Percentiles rank a stretch among this genome's conserved stretches.
These are phyloP conservation scores for Solanum paucissectum DNA, from an alignment of 257 asterid genomes.

Conservation along the genomic window DNA sequence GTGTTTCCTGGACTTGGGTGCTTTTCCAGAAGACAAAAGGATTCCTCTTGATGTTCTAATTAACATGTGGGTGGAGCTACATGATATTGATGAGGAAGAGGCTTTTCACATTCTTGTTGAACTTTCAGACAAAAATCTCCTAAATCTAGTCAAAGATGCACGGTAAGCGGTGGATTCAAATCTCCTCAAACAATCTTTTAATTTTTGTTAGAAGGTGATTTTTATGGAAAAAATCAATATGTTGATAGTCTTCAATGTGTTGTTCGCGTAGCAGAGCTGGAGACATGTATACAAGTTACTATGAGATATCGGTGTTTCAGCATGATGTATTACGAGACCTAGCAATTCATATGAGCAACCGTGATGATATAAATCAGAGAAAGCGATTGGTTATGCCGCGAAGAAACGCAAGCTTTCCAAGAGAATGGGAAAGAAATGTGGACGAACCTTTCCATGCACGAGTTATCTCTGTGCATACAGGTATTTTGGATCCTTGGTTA, in stretches of 20 bases:
- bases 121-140: slow-evolving; percentile 81
- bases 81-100: slow-evolving; percentile 71
- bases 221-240: not conserved
- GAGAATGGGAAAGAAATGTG: slow-evolving; percentile 74
- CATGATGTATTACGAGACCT: slow-evolving; percentile 88
- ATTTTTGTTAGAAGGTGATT: not conserved
- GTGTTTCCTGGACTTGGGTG: slow-evolving; percentile 82
- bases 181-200: not conserved
- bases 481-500: slow-evolving; percentile 21
- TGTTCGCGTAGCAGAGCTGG: slow-evolving; percentile 47
- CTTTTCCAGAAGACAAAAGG: slow-evolving; percentile 79
- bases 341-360: slow-evolving; percentile 57
- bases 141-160: slow-evolving; percentile 70
- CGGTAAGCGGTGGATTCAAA: slow-evolving; percentile 26
- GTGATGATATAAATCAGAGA: slow-evolving; percentile 41
- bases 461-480: slow-evolving; percentile 78
- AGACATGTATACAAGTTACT: slow-evolving; percentile 77
- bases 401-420: slow-evolving; percentile 60
- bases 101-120: slow-evolving; percentile 73
- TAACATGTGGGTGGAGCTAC: slow-evolving; percentile 91
- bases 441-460: slow-evolving; percentile 73
- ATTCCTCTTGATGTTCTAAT: slow-evolving; percentile 81
- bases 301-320: slow-evolving; percentile 75
- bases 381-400: slow-evolving; percentile 72
- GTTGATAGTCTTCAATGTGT: not conserved